Percentiles rank a stretch among this genome's conserved stretches.
These are phyloP conservation scores for Pseudotsuga menziesii DNA, from an alignment of 75 land plant genomes.

Conservation along the genomic window DNA sequence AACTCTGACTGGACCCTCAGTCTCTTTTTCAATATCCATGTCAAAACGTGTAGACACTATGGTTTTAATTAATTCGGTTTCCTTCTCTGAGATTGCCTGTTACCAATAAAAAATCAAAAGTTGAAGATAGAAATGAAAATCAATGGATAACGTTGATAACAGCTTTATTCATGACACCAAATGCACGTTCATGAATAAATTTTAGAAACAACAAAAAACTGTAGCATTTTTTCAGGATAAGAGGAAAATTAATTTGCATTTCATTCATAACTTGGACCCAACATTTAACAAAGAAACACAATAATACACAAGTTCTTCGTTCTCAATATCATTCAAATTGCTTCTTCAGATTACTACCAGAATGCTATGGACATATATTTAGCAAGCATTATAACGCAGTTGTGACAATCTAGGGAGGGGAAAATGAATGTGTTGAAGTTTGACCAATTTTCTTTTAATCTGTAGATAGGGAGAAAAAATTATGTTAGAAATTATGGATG, in stretches of 20 bases:
- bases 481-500: not conserved
- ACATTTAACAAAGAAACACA: no score
- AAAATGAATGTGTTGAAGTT: not conserved
- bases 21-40: conserved; percentile 4
- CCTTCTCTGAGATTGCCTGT: conserved; percentile 8
- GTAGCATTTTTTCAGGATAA: no score
- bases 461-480: not conserved
- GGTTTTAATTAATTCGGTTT: conserved; percentile 1
- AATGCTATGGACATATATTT: not conserved
- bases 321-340: not conserved
- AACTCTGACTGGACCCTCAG: conserved; percentile 6
- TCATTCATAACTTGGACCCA: no score
- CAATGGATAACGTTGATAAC: not conserved
- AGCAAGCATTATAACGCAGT: not conserved
- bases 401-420: not conserved
- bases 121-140: not conserved
- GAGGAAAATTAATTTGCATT: no score
- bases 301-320: not conserved
- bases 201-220: not conserved
- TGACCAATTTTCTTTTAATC: not conserved
- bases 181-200: not conserved
- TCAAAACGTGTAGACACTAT: conserved; percentile 1
- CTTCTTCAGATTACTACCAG: not conserved
- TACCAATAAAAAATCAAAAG: not conserved
- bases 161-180: not conserved